These are phyloP conservation scores for Aspergillus spinulosporus DNA, from an alignment of 2,329 filamentous ascomycete genomes.

Conservation along the genomic window DNA sequence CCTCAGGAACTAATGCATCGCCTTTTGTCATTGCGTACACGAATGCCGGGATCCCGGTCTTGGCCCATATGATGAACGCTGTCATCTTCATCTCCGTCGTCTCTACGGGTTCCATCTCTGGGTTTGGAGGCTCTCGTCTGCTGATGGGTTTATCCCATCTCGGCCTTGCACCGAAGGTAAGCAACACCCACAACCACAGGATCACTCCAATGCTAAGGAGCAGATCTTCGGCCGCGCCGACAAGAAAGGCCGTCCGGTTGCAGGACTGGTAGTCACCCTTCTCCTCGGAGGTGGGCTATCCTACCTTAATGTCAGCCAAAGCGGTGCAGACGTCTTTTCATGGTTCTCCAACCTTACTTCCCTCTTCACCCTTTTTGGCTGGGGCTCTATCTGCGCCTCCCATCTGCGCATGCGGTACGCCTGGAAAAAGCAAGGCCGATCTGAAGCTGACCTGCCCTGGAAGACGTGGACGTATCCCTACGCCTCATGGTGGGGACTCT, in stretches of 20 bases:
- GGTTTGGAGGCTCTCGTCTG: constrained; percentile 46
- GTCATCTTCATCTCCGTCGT: constrained; percentile 51
- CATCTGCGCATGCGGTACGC: constrained; percentile 47
- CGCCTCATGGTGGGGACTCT: constrained; percentile 46
- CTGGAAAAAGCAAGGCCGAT: constrained; percentile 43
- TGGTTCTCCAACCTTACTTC: constrained; percentile 52
- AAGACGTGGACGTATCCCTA: constrained; percentile 47
- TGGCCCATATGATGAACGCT: constrained; percentile 53
- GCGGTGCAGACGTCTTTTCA: constrained; percentile 45
- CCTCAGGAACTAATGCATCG: constrained; percentile 43
- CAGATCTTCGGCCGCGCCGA: constrained; percentile 35
- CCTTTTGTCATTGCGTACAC: constrained; percentile 48
- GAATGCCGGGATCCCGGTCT: constrained; percentile 39
- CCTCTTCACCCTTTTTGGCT: constrained; percentile 47
- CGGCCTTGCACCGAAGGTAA: constrained; percentile 43
- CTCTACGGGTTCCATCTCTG: constrained; percentile 47
- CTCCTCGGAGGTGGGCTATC: constrained; percentile 62
- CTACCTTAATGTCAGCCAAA: constrained; percentile 48
- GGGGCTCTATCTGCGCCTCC: constrained; percentile 47
- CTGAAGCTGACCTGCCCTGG: constrained; percentile 41
- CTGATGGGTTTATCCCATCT: constrained; percentile 47
- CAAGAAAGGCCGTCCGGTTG: constrained; percentile 42
- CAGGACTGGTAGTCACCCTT: constrained; percentile 62
- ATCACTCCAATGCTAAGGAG: not conserved
- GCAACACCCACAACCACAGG: no score